phyloP scores from a whole-genome alignment of 176 grass and related monocot species.

The Raddia distichophylla region DNA sequence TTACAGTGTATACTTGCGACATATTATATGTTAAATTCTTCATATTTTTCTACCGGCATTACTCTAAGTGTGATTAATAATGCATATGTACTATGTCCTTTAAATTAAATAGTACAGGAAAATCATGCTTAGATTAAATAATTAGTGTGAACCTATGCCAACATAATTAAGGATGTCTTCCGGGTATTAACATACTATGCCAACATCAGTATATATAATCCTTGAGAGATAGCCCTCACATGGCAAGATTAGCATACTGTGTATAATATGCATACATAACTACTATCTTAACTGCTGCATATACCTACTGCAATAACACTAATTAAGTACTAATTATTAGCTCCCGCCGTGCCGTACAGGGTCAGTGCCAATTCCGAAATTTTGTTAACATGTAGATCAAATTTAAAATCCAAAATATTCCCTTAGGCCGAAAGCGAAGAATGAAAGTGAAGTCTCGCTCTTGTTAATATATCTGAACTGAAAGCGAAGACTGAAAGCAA shows the following conservation, averaged over 20 bases:
- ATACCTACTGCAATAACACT: too few relatives aligned
- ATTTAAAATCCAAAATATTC: too few relatives aligned
- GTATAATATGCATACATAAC: neutral
- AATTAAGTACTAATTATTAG: too few relatives aligned
- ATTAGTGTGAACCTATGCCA: constrained; percentile 26
- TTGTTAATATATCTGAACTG: too few relatives aligned
- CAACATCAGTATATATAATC: constrained; percentile 23
- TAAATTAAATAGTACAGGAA: constrained; percentile 22
- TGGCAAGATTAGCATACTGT: constrained; percentile 15
- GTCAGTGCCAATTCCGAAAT: too few relatives aligned
- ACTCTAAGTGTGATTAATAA: constrained; percentile 27
- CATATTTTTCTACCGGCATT: constrained; percentile 26
- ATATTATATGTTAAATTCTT: constrained; percentile 53
- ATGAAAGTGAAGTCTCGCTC: too few relatives aligned
- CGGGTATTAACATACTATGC: constrained; percentile 9
- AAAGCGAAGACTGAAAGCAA: too few relatives aligned
- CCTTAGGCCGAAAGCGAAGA: too few relatives aligned
- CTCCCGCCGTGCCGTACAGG: too few relatives aligned
- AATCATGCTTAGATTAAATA: constrained; percentile 16
- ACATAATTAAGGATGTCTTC: constrained; percentile 7
- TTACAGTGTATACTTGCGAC: constrained; percentile 72
- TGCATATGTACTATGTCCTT: neutral
- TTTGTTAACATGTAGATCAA: too few relatives aligned
- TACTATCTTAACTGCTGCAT: too few relatives aligned
- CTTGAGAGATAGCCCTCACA: constrained; percentile 27